Conservation (phyloP, 2,329 filamentous ascomycete species). For the Cladosporium sp. region DNA sequence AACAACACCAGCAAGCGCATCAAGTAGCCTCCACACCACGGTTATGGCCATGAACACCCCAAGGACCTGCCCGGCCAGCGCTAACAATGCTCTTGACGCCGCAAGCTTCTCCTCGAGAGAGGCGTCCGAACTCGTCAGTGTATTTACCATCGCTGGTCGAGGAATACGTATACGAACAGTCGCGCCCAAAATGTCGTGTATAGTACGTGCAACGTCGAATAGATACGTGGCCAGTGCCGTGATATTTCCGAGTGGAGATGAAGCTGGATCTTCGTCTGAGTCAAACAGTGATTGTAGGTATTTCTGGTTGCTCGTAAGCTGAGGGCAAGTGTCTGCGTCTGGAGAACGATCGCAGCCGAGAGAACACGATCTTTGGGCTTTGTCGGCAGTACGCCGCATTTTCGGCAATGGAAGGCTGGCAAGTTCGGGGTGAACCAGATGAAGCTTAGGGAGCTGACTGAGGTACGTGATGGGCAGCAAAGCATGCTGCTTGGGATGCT, state of each 20-base stretch:
- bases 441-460: slow-evolving; percentile 29
- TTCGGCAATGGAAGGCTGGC: slow-evolving; percentile 28
- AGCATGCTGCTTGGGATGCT: background rate
- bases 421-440: slow-evolving; percentile 32
- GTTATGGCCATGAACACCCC: slow-evolving; percentile 29
- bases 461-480: slow-evolving; percentile 18
- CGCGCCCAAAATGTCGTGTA: background rate
- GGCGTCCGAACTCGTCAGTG: slow-evolving; percentile 24
- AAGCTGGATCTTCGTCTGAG: background rate
- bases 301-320: background rate
- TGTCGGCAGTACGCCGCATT: background rate
- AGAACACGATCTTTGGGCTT: slow-evolving; percentile 22
- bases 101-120: slow-evolving; percentile 28
- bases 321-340: slow-evolving; percentile 22
- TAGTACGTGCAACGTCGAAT: background rate
- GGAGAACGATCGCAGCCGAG: slow-evolving; percentile 25
- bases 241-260: background rate
- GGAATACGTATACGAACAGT: slow-evolving; percentile 22
- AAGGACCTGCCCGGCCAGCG: slow-evolving; percentile 27
- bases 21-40: slow-evolving; percentile 30
- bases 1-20: slow-evolving; percentile 29
- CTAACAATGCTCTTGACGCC: slow-evolving; percentile 28
- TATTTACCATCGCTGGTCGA: slow-evolving; percentile 22
- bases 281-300: background rate
- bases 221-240: background rate